Base-by-base conservation (phyloP, 1,284 basidiomycete genomes). In the Cryptococcus neoformans region DNA sequence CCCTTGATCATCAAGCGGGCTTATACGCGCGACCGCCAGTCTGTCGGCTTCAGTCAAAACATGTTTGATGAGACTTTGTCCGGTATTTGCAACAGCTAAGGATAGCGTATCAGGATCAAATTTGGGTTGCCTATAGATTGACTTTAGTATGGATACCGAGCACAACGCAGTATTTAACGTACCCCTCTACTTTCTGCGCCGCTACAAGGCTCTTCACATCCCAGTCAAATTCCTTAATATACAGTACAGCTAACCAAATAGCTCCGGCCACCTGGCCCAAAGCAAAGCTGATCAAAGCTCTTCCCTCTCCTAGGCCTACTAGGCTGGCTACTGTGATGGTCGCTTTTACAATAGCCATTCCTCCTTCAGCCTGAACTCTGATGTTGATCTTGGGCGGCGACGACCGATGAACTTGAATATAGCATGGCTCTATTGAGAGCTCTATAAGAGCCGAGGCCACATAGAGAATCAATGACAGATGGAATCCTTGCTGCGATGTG, bases 31-130 rank as follows among this genome's bases (percentile, higher is more conserved):
- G 28, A 97, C 82, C 2, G 94, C 83, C 49, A 99, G 80, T 67
- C 96, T 92, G 76, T 99, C 96, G 9, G 90, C 92, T 73, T 99
- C 96, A 0, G 94, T 98, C 36, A 99, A 80, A 62, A 95, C 83
- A 71, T 99, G 94, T 74, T 99, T 99, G 65, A 98, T 81, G 3
- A 96, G 66, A 1, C 72, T 70, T 53, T 76, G 74, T 5, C 73
- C 57, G 6, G 73, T 90, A 83, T 98, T 90, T 0, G 87, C 90
- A 54, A 68, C 54, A 0, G 74, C 75, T 35, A 76, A 57, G 2
- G 58, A 53, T 7, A 56, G 51, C 5, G 59, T 53, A 14, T 58
- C 28, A n/a, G 56, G 41, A 42, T 72, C 52, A 42, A 53, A 61
- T 28, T 49, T 46, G 34, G 48, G 53, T n/a, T 62, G 54, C 4